phyloP scores from a whole-genome alignment of 2,329 filamentous ascomycete species.

The Colletotrichum plurivorum region DNA sequence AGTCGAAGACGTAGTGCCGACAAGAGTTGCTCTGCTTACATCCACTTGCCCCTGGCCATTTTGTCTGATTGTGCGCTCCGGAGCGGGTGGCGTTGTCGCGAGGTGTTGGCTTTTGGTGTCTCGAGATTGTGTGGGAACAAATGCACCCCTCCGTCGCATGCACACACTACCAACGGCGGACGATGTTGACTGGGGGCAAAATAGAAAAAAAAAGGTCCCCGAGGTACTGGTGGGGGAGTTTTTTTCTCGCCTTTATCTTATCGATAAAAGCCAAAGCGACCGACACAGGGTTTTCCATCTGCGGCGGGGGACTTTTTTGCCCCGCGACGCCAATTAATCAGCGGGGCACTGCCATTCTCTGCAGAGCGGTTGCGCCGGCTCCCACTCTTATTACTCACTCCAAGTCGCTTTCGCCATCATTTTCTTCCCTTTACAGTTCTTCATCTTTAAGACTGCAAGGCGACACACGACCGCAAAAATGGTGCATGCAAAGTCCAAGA shows the following conservation, averaged over 20 bases:
- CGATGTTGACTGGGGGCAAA: conserved; percentile 4
- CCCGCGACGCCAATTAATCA: conserved; percentile 44
- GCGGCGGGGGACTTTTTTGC: conserved; percentile 41
- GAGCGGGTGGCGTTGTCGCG: not conserved
- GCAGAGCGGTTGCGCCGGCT: conserved; percentile 31
- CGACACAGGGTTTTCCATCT: conserved; percentile 25
- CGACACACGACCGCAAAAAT: conserved; percentile 55
- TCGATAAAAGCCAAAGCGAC: conserved; percentile 32
- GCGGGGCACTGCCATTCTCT: conserved; percentile 43
- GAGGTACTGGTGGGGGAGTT: conserved; percentile 17
- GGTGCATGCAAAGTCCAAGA: conserved; percentile 89
- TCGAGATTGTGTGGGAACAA: not conserved
- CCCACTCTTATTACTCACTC: conserved; percentile 40
- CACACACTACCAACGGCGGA: not conserved
- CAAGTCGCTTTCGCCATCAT: conserved; percentile 27
- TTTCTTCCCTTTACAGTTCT: conserved; percentile 18
- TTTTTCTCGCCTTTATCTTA: conserved; percentile 36
- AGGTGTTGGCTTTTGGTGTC: not conserved
- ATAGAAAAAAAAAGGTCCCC: conserved; percentile 25
- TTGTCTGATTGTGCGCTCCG: conserved; percentile 40
- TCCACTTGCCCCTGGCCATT: conserved; percentile 85
- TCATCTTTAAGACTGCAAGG: conserved; percentile 3
- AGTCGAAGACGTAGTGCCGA: not conserved
- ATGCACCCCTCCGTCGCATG: conserved; percentile 25
- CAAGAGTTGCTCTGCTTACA: conserved; percentile 50